A percentile compares a stretch with the other conserved stretches of the same genome.
phyloP scores from a whole-genome alignment of 768 basidiomycete genomes.

The Termitomyces heimii region DNA sequence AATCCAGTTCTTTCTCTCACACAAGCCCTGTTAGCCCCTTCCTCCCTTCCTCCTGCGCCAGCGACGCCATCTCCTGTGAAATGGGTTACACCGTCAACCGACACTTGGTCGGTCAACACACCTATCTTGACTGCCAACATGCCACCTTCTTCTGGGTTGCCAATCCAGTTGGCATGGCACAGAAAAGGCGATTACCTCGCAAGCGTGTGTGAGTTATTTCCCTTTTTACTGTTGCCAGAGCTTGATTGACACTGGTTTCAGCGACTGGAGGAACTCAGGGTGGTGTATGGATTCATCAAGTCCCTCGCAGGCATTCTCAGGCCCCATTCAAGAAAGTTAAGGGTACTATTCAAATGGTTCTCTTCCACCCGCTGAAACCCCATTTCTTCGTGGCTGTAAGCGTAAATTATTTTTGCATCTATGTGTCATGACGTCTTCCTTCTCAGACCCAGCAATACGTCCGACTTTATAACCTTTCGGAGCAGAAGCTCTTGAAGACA shows the following conservation, averaged over 20 bases:
- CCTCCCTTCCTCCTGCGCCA: slow-evolving; percentile 53
- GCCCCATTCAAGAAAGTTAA: slow-evolving; percentile 96
- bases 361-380: slow-evolving; percentile 92
- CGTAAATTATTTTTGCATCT: slow-evolving; percentile 12
- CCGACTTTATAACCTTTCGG: slow-evolving; percentile 89
- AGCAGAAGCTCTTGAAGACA: slow-evolving; percentile 93
- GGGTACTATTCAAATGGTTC: slow-evolving; percentile 83
- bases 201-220: slow-evolving; percentile 73
- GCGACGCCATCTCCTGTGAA: slow-evolving; percentile 59
- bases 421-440: slow-evolving; percentile 9
- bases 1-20: slow-evolving; percentile 51
- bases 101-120: slow-evolving; percentile 41
- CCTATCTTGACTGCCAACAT: slow-evolving; percentile 58
- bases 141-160: slow-evolving; percentile 59
- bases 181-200: slow-evolving; percentile 92
- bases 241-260: slow-evolving; percentile 20
- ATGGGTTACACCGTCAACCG: slow-evolving; percentile 52
- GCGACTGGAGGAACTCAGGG: slow-evolving; percentile 68
- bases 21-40: slow-evolving; percentile 54
- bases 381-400: slow-evolving; percentile 97
- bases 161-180: slow-evolving; percentile 89
- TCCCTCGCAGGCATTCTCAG: slow-evolving; percentile 91
- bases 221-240: slow-evolving; percentile 3
- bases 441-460: slow-evolving; percentile 92
- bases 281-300: slow-evolving; percentile 93